Base-by-base conservation (phyloP, 2,329 filamentous ascomycete genomes). In the Fusarium keratoplasticum region DNA sequence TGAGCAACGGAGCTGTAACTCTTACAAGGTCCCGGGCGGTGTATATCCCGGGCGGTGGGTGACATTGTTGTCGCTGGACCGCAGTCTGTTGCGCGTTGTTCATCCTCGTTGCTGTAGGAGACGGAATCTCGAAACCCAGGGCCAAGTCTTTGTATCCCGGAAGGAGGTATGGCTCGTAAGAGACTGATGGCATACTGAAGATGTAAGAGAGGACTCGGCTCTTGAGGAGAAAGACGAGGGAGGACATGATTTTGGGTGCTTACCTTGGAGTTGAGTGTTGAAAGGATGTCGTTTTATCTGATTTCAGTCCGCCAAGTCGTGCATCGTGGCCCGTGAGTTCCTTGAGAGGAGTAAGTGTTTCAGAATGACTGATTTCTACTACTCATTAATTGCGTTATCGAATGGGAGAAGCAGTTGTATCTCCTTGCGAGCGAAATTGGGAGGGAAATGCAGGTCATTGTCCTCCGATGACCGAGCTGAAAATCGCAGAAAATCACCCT, bases 301-400 rank as follows among this genome's bases (percentile, higher is more conserved):
- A 25, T 25, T 25, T 25, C 8, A 25, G 25, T 57, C 13, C 2
- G 3, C 5, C 6, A 16, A 31, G 16, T 2, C 16, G 2, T 20
- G 6, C 8, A 14, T n/a, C n/a, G 18, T n/a, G 18, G 10, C 18
- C 18, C 9, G 5, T 18, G 16, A 18, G 14, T 5, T 50, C 5
- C 25, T 2, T 50, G 5, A 11, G 1, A 52, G 5, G 6, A 13
- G 2, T 1, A 31, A 6, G 0, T 2, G 16, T n/a, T 31, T 33
- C 52, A 18, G 1, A n/a, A 10, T 22, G 13, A 25, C 8, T 4
- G 13, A 25, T 55, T 25, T 2, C 10, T 20, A 4, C 47, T 20
- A 5, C 27, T 20, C 1, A 6, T 14, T 5, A 8, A 11, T 13
- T 7, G 27, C 10, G 18, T 52, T 52, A 9, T 54, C 47, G 20